Base-by-base conservation (phyloP, 345 rosid species). In the Rhodamnia rubescens region DNA sequence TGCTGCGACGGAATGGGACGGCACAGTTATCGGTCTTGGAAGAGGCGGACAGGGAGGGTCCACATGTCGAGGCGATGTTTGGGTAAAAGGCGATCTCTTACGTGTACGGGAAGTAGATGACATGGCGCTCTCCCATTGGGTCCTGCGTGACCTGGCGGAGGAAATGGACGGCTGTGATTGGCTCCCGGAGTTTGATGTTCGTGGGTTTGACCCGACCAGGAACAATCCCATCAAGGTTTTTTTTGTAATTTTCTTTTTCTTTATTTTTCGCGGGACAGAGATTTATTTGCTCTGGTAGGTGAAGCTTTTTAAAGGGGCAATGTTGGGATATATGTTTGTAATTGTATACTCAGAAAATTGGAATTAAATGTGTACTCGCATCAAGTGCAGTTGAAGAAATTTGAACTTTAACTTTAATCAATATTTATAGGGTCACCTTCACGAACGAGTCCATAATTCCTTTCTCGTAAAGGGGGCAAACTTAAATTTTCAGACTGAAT, bases 11-110 rank as follows among this genome's bases (percentile, higher is more conserved):
- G 80, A 36, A 36, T 69, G 80, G 47, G 44, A 69, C 80, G 80
- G 40, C 80, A 22, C 80, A 4, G 80, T 69, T 18, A 18, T 40
- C 86, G 93, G 95, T 92, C 91, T 84, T 8, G 89, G 58, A 83
- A 81, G 85, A 82, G 69, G 92, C 87, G 89, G 91, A 92, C 95
- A 93, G n/a, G 22, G 22, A 82, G 97, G 94, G 85, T 91, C 96
- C 92, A 89, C 88, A 56, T 92, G 95, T 94, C 90, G 54, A 59
- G 86, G 61, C 58, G 88, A 86, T 84, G 90, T 27, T 85, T 82
- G 88, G 85, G 54, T 27, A 85, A 86, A 80, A 32, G 21, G 56
- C 87, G 90, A 87, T 90, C 81, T 93, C 94, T 92, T 90, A 90
- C 94, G 92, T 93, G 94, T 91, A 85, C 42, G 1, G 47, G 57